A percentile compares a stretch with the other conserved stretches of the same genome.
These are phyloP conservation scores for Venturia pyrina DNA, from an alignment of 2,329 filamentous ascomycete genomes.

Conservation along the genomic window DNA sequence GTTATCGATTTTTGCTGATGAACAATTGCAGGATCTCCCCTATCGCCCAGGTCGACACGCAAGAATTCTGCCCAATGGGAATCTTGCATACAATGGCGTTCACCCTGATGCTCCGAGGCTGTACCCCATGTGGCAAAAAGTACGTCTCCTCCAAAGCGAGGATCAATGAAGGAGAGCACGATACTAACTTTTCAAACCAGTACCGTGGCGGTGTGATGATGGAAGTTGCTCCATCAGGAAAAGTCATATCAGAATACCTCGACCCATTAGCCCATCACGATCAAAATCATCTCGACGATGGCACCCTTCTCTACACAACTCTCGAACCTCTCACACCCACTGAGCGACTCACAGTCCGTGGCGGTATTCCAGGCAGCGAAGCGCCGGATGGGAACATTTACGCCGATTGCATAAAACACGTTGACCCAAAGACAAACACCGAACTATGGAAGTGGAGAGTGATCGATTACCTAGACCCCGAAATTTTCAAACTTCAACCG, in stretches of 20 bases:
- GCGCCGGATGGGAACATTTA: conserved; percentile 28
- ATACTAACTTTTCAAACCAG: conserved; percentile 15
- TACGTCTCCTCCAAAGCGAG: background rate
- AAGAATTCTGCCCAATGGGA: conserved; percentile 34
- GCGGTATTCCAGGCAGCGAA: conserved; percentile 33
- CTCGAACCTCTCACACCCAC: conserved; percentile 29
- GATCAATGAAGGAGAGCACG: background rate
- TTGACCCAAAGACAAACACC: conserved; percentile 26
- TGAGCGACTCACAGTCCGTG: conserved; percentile 28
- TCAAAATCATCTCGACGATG: conserved; percentile 35
- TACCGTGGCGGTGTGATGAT: conserved; percentile 38
- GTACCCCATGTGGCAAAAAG: conserved; percentile 36
- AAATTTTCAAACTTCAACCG: conserved; percentile 30
- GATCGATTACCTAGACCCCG: conserved; percentile 30
- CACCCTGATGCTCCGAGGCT: conserved; percentile 29
- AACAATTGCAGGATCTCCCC: conserved; percentile 22
- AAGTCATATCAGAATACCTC: conserved; percentile 29
- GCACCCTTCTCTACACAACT: conserved; percentile 33
- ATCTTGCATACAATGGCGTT: conserved; percentile 35
- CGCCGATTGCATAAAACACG: conserved; percentile 35
- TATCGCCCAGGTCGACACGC: conserved; percentile 34
- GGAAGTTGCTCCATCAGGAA: conserved; percentile 29
- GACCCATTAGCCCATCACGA: conserved; percentile 38
- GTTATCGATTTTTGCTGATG: background rate
- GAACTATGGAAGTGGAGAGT: conserved; percentile 36